Evolutionary conservation across 2,329 filamentous ascomycete species (phyloP), one percentile per base, ranked within the genome.

Genomic region (Aureobasidium lini): DNA sequence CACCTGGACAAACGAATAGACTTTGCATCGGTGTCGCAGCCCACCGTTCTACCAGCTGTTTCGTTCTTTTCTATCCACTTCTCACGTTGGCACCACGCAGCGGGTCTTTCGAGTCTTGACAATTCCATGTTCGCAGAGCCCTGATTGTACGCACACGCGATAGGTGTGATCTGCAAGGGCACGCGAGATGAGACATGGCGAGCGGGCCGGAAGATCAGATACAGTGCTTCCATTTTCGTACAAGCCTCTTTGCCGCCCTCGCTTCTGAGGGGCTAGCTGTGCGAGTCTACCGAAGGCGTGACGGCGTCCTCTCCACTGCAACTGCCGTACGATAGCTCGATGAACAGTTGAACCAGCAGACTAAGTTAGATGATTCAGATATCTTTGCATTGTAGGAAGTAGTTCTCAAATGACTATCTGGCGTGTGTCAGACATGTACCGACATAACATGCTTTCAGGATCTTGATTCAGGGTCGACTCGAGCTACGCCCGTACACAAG

Each of bases 161-260:
- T 23, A 23, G 23, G 18, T 4, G 6, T 11, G 47, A 49, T 49
- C 47, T 49, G 16, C 47, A 49, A 37, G 32, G 11, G 32, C 31
- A 36, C n/a, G 29, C 13, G 29, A 48, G 44, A 48, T 48, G n/a
- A 32, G 29, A 32, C 44, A 16, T 48, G 8, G 36, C 28, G 15
- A 18, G 37, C 50, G 50, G 50, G 7, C 50, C 50, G 50, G 50
- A 23, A 54, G 50, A 54, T 54, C 37, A 54, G 39, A 54, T 43
- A 43, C 18, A 42, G 15, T 54, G 29, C 11, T 34, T 6, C 34
- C 49, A 31, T 40, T 52, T 40, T 11, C 10, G 49, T 29, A n/a
- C n/a, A 37, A 29, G 36, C 48, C 6, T 23, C 23, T 36, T 36
- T 36, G 34, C 8, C 47, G 6, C 39, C 36, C 9, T 29, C 48